Conservation (phyloP, 768 basidiomycete genomes). For the Austroboletus eburneus region DNA sequence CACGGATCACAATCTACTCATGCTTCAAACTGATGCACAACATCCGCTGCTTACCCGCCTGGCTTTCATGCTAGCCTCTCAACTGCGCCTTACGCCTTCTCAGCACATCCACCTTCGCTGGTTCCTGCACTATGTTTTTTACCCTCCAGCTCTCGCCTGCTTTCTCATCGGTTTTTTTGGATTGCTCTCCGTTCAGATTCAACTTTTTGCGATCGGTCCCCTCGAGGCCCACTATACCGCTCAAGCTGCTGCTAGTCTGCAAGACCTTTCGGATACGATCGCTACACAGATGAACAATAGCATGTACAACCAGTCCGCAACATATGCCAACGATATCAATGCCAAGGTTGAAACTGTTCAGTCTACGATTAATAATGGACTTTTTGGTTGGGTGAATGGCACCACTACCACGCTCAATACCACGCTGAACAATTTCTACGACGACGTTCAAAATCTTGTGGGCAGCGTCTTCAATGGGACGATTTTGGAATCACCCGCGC, state of each 20-base stretch:
- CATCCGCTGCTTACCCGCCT: constrained; percentile 75
- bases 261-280: constrained; percentile 68
- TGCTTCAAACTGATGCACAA: constrained; percentile 61
- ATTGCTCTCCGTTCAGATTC: constrained; percentile 79
- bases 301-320: constrained; percentile 76
- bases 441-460: constrained; percentile 78
- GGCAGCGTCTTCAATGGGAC: constrained; percentile 77
- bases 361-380: constrained; percentile 72
- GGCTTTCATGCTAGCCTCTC: constrained; percentile 47
- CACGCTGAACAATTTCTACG: constrained; percentile 84
- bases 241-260: constrained; percentile 54
- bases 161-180: constrained; percentile 93
- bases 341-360: constrained; percentile 65
- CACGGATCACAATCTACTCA: constrained; percentile 73
- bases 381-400: constrained; percentile 94
- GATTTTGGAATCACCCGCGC: constrained; percentile 72
- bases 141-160: constrained; percentile 85
- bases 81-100: constrained; percentile 52
- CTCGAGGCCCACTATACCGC: constrained; percentile 65
- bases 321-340: constrained; percentile 80
- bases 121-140: constrained; percentile 90
- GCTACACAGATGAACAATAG: constrained; percentile 72
- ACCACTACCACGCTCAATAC: constrained; percentile 85
- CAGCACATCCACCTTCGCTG: constrained; percentile 74
- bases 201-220: constrained; percentile 74